Conservation (phyloP, 2,329 filamentous ascomycete species). For the Kalaharituber pfeilii region DNA sequence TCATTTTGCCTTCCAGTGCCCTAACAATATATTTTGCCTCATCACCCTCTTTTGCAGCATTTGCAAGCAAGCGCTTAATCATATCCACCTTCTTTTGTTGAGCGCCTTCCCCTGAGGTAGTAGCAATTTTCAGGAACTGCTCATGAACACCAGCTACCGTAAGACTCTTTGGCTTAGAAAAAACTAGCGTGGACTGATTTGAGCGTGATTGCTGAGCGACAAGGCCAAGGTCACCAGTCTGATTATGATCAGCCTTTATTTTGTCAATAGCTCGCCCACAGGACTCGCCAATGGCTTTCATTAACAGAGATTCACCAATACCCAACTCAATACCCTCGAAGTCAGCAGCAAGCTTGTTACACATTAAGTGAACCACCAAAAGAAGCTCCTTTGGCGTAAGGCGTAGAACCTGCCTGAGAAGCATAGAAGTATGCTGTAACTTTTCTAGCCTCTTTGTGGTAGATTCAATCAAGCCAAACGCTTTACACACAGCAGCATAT, state of each 20-base stretch:
- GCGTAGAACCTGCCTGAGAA: constrained; percentile 83
- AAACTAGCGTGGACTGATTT: constrained; percentile 92
- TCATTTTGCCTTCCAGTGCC: constrained; percentile 84
- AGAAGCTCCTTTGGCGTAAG: constrained; percentile 77
- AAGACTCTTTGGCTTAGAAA: constrained; percentile 62
- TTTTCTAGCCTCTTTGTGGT: constrained; percentile 85
- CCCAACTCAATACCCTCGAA: constrained; percentile 92
- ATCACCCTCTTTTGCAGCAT: constrained; percentile 79
- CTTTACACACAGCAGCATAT: constrained; percentile 84
- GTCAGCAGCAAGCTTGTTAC: constrained; percentile 92
- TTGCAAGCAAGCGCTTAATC: constrained; percentile 92
- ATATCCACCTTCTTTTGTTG: constrained; percentile 80
- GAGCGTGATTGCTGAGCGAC: constrained; percentile 90
- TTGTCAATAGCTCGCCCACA: constrained; percentile 75
- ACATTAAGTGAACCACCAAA: constrained; percentile 82
- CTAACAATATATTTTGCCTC: constrained; percentile 89
- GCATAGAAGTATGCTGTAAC: constrained; percentile 70
- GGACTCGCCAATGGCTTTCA: constrained; percentile 93
- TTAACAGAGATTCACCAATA: constrained; percentile 96
- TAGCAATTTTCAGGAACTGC: constrained; percentile 75
- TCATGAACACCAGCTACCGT: constrained; percentile 77
- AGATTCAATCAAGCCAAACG: constrained; percentile 86
- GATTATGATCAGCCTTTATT: constrained; percentile 89
- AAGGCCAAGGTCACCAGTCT: constrained; percentile 85
- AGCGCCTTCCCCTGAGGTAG: constrained; percentile 65